Evolutionary conservation across 805 yeast genomes (phyloP).

Genomic region (Suhomyces faveliae): DNA sequence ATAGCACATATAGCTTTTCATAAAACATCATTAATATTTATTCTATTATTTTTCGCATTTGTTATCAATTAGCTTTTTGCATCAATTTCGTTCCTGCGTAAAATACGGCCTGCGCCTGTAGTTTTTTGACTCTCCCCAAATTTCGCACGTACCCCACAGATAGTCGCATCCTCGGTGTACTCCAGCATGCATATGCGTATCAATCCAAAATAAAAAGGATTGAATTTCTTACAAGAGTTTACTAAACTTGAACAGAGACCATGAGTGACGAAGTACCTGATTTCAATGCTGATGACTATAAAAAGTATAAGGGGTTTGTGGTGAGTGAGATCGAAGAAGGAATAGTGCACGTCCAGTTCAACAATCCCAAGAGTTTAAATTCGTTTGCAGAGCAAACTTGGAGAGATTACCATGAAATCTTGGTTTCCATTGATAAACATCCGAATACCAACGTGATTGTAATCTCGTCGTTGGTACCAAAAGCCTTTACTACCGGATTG

Average conservation of each 20-base stretch:
- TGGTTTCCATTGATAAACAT: conserved; percentile 44
- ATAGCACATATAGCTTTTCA: too few relatives aligned
- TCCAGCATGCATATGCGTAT: neutral
- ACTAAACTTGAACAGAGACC: neutral
- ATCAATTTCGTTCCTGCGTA: neutral
- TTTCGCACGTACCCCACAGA: neutral
- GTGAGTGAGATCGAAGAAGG: conserved; percentile 45
- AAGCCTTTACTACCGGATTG: conserved; percentile 63
- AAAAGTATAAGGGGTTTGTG: conserved; percentile 29
- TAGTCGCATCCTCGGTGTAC: neutral
- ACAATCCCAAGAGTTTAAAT: conserved; percentile 59
- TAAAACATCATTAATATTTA: neutral
- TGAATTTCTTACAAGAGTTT: too few relatives aligned
- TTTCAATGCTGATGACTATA: conserved; percentile 14
- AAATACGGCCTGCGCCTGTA: neutral
- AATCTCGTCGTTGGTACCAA: conserved; percentile 55
- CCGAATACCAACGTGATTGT: conserved; percentile 49
- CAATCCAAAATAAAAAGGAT: neutral
- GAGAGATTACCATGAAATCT: conserved; percentile 52
- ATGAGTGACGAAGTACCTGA: conserved; percentile 4
- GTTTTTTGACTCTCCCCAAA: neutral
- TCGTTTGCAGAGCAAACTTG: conserved; percentile 58
- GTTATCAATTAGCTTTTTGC: too few relatives aligned
- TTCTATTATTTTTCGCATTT: too few relatives aligned
- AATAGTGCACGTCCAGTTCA: conserved; percentile 57